These are phyloP conservation scores for Scheffersomyces lignicola DNA, from an alignment of 1,139 yeast genomes.

Conservation along the genomic window DNA sequence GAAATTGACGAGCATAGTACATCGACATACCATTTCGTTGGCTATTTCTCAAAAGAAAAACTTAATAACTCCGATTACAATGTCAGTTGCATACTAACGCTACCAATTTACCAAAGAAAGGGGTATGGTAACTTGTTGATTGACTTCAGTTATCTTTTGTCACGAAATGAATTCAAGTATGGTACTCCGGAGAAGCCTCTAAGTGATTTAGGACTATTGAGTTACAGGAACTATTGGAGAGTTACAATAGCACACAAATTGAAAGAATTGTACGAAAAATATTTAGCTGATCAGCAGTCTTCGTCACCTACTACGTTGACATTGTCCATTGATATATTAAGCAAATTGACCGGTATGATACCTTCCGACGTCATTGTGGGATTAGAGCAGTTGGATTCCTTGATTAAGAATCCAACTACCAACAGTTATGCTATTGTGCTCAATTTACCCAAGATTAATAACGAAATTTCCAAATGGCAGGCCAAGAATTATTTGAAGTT, in stretches of 20 bases:
- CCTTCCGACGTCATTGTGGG: conserved; percentile 87
- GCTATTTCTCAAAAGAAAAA: conserved; percentile 92
- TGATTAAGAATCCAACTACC: conserved; percentile 47
- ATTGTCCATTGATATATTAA: conserved; percentile 58
- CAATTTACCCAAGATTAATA: conserved; percentile 45
- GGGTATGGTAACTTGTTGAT: conserved; percentile 90
- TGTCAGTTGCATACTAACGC: conserved; percentile 84
- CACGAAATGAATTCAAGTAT: conserved; percentile 69
- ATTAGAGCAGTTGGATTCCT: conserved; percentile 69
- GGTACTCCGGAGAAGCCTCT: conserved; percentile 97
- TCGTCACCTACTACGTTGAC: conserved; percentile 10
- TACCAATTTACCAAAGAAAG: conserved; percentile 83
- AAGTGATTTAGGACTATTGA: conserved; percentile 79
- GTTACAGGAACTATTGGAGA: conserved; percentile 89
- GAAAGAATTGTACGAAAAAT: conserved; percentile 28
- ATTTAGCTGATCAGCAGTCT: conserved; percentile 12
- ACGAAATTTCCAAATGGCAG: conserved; percentile 54
- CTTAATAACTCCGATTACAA: conserved; percentile 73
- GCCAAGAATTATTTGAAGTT: conserved; percentile 53
- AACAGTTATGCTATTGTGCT: conserved; percentile 55
- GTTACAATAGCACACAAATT: conserved; percentile 53
- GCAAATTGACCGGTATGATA: conserved; percentile 79
- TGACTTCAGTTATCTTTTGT: conserved; percentile 81
- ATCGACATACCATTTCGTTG: conserved; percentile 74
- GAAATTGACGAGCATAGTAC: conserved; percentile 55